phyloP scores from a whole-genome alignment of 768 basidiomycete genomes.

The Pleurotus ostreatus region DNA sequence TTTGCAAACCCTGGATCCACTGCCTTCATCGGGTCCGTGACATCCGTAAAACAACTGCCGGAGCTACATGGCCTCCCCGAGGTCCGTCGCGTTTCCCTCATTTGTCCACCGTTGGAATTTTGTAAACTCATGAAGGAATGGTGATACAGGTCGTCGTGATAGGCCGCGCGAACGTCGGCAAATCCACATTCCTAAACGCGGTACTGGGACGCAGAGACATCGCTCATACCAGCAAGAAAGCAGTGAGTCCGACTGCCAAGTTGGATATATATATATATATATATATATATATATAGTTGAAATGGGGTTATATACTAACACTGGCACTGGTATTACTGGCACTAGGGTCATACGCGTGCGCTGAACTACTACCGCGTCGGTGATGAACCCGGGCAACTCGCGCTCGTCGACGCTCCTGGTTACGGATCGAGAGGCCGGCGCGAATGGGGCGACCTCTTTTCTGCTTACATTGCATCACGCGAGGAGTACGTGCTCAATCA shows the following conservation, averaged over 20 bases:
- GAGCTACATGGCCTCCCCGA: constrained; percentile 39
- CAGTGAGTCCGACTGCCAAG: constrained; percentile 36
- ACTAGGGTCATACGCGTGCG: constrained; percentile 65
- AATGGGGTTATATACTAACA: background rate
- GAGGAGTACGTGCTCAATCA: background rate
- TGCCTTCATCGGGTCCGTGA: constrained; percentile 36
- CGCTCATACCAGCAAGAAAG: constrained; percentile 63
- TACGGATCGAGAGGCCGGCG: constrained; percentile 71
- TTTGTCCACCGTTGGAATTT: background rate
- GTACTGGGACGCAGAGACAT: constrained; percentile 56
- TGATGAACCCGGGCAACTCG: constrained; percentile 47
- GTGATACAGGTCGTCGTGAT: constrained; percentile 39
- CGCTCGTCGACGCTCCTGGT: constrained; percentile 79
- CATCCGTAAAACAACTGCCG: constrained; percentile 32
- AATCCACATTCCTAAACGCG: constrained; percentile 70
- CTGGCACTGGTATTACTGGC: background rate
- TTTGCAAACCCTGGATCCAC: constrained; percentile 28
- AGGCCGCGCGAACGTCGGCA: constrained; percentile 80
- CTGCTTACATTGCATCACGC: constrained; percentile 57
- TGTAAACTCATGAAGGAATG: background rate
- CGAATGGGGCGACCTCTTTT: constrained; percentile 73
- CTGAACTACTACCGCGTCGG: constrained; percentile 76
- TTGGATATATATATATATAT: background rate
- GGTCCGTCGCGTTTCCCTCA: constrained; percentile 20
- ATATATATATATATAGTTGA: background rate